These are phyloP conservation scores for Tylopilus sp. DNA, from an alignment of 768 basidiomycete species.

Conservation along the genomic window DNA sequence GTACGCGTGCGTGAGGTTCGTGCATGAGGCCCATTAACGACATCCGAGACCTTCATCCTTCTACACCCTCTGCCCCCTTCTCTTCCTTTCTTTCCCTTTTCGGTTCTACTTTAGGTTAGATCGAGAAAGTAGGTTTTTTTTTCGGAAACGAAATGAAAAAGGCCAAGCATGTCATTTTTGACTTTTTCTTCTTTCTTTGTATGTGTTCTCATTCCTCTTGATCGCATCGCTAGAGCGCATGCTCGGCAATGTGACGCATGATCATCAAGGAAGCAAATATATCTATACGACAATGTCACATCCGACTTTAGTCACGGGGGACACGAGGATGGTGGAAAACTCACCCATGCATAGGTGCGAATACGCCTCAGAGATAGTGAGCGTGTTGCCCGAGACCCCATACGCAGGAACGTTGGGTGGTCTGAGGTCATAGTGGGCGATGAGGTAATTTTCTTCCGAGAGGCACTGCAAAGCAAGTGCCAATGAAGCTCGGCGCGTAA, in stretches of 20 bases:
- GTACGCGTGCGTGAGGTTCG: conserved; percentile 2
- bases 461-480: conserved; percentile 43
- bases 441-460: conserved; percentile 48
- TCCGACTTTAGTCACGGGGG: conserved; percentile 2
- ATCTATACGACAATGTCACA: conserved; percentile 45
- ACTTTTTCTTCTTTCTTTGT: neutral
- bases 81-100: conserved; percentile 2
- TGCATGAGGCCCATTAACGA: neutral
- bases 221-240: conserved; percentile 35
- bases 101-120: neutral
- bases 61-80: neutral
- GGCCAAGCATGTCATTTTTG: neutral
- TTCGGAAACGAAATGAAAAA: conserved; percentile 2
- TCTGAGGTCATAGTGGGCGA: conserved; percentile 66
- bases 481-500: neutral
- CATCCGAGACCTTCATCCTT: neutral
- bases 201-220: neutral
- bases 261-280: conserved; percentile 56
- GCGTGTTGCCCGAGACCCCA: conserved; percentile 57
- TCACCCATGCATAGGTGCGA: conserved; percentile 51
- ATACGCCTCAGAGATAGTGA: conserved; percentile 57
- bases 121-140: conserved; percentile 10
- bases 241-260: conserved; percentile 59
- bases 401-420: conserved; percentile 52
- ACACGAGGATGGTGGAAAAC: conserved; percentile 13